Evolutionary conservation across 306 rosid species (phyloP).

Genomic region (Sindora glabra): DNA sequence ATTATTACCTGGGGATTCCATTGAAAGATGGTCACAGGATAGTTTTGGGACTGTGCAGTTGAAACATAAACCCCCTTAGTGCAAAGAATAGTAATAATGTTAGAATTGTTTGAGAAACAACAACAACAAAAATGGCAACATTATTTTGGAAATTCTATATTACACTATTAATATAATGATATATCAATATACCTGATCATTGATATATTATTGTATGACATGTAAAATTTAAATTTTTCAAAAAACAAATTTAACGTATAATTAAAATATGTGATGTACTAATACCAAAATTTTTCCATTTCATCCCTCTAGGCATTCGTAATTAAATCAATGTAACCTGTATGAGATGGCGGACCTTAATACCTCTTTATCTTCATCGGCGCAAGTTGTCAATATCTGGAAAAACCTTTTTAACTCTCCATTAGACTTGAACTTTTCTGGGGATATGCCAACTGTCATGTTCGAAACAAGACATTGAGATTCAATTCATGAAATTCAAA

Average conservation of each 20-base stretch:
- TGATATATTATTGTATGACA: no score
- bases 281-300: no score
- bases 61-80: slow-evolving; percentile 87
- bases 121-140: no score
- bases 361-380: slow-evolving; percentile 61
- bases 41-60: slow-evolving; percentile 49
- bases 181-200: no score
- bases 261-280: no score
- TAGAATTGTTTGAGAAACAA: slow-evolving; percentile 3
- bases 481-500: no score
- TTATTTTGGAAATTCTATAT: no score
- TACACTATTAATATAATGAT: no score
- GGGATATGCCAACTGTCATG: slow-evolving; percentile 83
- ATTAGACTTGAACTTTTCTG: slow-evolving; percentile 45
- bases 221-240: no score
- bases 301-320: no score
- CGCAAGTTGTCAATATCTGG: slow-evolving; percentile 63
- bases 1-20: slow-evolving; percentile 99
- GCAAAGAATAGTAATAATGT: slow-evolving; percentile 9
- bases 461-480: slow-evolving; percentile 8
- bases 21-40: slow-evolving; percentile 91
- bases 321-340: neutral
- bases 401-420: slow-evolving; percentile 51
- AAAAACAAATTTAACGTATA: no score
- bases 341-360: no score